Base-by-base conservation (phyloP, 1,284 basidiomycete genomes). In the Caloboletus inedulis region DNA sequence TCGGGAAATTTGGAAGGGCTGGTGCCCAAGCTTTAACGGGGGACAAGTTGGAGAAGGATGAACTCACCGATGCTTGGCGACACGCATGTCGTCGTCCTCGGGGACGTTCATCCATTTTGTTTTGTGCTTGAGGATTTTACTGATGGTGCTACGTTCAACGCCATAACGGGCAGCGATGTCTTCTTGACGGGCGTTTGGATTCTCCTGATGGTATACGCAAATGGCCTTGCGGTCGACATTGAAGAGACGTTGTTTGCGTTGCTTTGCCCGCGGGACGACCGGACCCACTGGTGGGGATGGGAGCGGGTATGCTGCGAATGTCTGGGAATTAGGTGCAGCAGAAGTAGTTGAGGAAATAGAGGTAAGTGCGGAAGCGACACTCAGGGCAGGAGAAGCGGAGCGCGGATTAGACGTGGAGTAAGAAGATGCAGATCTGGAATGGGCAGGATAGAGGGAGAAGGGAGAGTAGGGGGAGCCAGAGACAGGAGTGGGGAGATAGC, bases 141-240 rank as follows among this genome's bases (percentile, higher is more conserved):
- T 91, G 65, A 95, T 89, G n/a, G 92, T 95, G 70, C 89, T 93
- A 46, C 93, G 84, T 67, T 95, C 93, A 50, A 94, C 87, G 48
- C 82, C 81, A 66, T 87, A 95, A 36, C 74, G 71, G 12, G 72
- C 70, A 1, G 88, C 92, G 60, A 94, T 91, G 62, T 91, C 87
- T 63, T 93, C 89, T 68, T 94, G 91, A 52, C 85, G 78, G 19
- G 80, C 76, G 53, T 79, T 78, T 0, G 86, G 86, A 61, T 89
- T 74, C 3, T 82, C 71, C 46, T 77, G 69, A 60, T 84, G 79
- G 70, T 82, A 85, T 39, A 80, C 60, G 64, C 91, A 94, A 47
- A 94, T 93, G n/a, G 76, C 74, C 64, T 85, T 86, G 57, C 89
- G 82, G 63, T 91, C 87, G 39, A 78, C 72, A 62, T 88, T 88